A percentile compares a stretch with the other conserved stretches of the same genome.
Evolutionary conservation across 2,329 filamentous ascomycete genomes (phyloP).

Genomic region (Aspergillus fumigatus): DNA sequence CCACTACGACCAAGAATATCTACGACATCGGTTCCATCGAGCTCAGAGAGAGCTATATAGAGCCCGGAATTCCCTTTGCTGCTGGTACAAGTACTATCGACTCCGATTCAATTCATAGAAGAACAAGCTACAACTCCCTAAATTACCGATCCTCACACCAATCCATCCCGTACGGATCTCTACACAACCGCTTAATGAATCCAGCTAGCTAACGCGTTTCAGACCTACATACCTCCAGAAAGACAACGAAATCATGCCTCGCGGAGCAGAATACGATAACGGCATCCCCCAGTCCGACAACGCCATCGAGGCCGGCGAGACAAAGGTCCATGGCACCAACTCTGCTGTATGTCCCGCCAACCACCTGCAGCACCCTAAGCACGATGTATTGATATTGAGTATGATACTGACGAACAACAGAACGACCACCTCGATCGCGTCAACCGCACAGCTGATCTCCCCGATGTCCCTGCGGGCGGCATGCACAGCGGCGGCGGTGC

Average conservation of each 20-base stretch:
- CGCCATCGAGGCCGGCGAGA: slow-evolving; percentile 30
- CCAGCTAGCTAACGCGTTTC: neutral
- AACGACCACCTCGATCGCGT: slow-evolving; percentile 27
- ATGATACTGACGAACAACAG: slow-evolving; percentile 14
- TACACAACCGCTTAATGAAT: neutral
- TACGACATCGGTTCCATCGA: neutral
- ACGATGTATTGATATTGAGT: too few relatives aligned
- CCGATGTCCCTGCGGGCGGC: slow-evolving; percentile 28
- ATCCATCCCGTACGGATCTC: neutral
- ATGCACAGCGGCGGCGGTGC: slow-evolving; percentile 22
- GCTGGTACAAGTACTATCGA: neutral
- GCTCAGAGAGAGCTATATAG: slow-evolving; percentile 1
- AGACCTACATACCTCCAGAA: neutral
- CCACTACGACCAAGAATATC: neutral
- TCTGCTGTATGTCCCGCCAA: slow-evolving; percentile 20
- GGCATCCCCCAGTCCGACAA: slow-evolving; percentile 37
- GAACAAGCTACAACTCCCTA: neutral
- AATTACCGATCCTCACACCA: neutral
- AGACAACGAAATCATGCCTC: slow-evolving; percentile 27
- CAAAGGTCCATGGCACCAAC: slow-evolving; percentile 33
- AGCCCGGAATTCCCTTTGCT: neutral
- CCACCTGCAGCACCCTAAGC: too few relatives aligned
- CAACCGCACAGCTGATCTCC: slow-evolving; percentile 32
- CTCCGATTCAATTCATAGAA: neutral
- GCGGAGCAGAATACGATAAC: slow-evolving; percentile 38